These are phyloP conservation scores for Fusarium sp. DNA, from an alignment of 2,329 filamentous ascomycete genomes.

Conservation along the genomic window DNA sequence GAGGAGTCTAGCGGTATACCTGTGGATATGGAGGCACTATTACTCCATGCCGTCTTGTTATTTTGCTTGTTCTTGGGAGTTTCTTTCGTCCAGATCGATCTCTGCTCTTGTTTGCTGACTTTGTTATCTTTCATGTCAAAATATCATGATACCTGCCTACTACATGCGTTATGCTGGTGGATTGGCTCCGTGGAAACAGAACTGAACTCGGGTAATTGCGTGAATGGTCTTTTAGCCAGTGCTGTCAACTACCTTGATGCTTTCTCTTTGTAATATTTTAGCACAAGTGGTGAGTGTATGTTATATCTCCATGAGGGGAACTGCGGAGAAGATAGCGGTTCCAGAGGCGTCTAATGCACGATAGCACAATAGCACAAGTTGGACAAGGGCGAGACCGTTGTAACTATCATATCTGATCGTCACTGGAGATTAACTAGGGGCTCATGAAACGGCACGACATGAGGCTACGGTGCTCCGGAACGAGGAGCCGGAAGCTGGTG, in stretches of 20 bases:
- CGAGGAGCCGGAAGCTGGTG: slow-evolving; percentile 13
- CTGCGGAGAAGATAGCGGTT: neutral
- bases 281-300: neutral
- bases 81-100: slow-evolving; percentile 2
- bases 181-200: slow-evolving; percentile 5
- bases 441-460: slow-evolving; percentile 12
- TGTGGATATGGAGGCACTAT: neutral
- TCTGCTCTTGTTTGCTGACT: slow-evolving; percentile 6
- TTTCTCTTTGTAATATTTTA: neutral
- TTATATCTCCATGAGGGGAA: neutral
- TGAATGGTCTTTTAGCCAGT: neutral
- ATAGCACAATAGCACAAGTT: neutral
- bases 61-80: neutral
- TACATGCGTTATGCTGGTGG: neutral
- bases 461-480: slow-evolving; percentile 6
- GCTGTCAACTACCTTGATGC: neutral
- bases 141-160: slow-evolving; percentile 17
- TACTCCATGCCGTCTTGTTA: neutral
- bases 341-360: neutral
- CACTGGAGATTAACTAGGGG: slow-evolving; percentile 6
- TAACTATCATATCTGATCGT: slow-evolving; percentile 1
- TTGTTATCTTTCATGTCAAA: slow-evolving; percentile 1
- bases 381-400: neutral
- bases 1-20: slow-evolving; percentile 12
- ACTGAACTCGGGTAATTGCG: neutral